These are phyloP conservation scores for Fomes fomentarius DNA, from an alignment of 1,284 basidiomycete genomes.

Conservation along the genomic window DNA sequence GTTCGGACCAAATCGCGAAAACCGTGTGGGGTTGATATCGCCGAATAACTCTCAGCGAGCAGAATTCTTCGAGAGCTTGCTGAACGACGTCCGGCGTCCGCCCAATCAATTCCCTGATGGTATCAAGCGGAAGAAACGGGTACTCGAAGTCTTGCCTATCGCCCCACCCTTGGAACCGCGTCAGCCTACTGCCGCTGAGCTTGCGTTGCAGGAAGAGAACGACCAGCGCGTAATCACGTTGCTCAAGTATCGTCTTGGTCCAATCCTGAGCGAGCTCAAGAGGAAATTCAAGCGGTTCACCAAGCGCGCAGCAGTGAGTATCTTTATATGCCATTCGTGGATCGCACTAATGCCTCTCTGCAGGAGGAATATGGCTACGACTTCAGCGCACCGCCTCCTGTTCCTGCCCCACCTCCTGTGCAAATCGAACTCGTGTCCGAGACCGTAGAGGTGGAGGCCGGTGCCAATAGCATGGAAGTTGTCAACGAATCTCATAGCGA, in stretches of 20 bases:
- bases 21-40: conserved; percentile 64
- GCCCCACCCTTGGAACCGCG: conserved; percentile 91
- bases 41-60: conserved; percentile 64
- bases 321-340: background rate
- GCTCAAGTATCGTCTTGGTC: conserved; percentile 86
- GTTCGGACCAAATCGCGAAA: conserved; percentile 86
- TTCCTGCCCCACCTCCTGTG: background rate
- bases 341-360: conserved; percentile 1
- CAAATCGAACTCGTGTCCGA: conserved; percentile 38
- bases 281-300: conserved; percentile 94
- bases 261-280: conserved; percentile 88
- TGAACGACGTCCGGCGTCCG: conserved; percentile 71
- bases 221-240: conserved; percentile 83
- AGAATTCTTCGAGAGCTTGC: conserved; percentile 78
- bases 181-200: conserved; percentile 81
- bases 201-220: conserved; percentile 82
- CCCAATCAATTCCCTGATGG: conserved; percentile 94
- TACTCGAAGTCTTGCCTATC: conserved; percentile 85
- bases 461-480: conserved; percentile 48
- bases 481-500: conserved; percentile 38
- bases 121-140: conserved; percentile 79
- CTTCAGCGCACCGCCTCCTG: conserved; percentile 32
- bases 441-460: conserved; percentile 43
- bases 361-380: conserved; percentile 79
- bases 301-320: conserved; percentile 76